Percentiles rank a stretch among this genome's conserved stretches.
Evolutionary conservation across 1,139 yeast species (phyloP).

Genomic region (Zygosaccharomyces sapae): DNA sequence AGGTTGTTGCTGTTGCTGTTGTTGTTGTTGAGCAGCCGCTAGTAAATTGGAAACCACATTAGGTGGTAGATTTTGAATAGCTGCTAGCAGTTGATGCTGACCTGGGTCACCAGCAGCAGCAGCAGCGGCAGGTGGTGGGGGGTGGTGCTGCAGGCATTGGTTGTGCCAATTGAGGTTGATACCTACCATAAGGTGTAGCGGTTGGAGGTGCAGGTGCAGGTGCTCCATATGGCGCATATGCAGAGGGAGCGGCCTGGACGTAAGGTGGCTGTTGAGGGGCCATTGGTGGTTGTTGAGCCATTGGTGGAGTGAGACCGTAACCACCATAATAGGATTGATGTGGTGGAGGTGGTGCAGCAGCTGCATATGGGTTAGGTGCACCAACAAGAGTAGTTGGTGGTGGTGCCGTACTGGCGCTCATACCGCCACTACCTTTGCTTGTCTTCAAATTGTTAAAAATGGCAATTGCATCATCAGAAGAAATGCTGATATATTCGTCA

Average conservation of each 20-base stretch:
- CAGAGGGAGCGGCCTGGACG: conserved; percentile 20
- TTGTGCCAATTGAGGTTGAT: conserved; percentile 27
- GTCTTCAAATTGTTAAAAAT: conserved; percentile 41
- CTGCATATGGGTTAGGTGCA: conserved; percentile 14
- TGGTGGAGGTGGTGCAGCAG: conserved; percentile 25
- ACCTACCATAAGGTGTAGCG: conserved; percentile 25
- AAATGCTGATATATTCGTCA: conserved; percentile 73
- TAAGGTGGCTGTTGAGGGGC: conserved; percentile 23
- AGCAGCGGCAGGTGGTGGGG: conserved; percentile 29
- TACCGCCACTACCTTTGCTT: conserved; percentile 34
- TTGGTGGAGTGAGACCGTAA: conserved; percentile 22
- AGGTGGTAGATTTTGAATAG: conserved; percentile 50
- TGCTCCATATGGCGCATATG: conserved; percentile 17
- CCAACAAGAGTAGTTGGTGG: conserved; percentile 13
- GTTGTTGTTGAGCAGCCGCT: conserved; percentile 40
- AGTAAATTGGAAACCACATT: conserved; percentile 49
- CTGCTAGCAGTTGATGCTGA: conserved; percentile 36
- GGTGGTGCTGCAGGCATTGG: conserved; percentile 30
- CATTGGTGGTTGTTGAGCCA: conserved; percentile 19
- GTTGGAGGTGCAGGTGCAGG: conserved; percentile 16
- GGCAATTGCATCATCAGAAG: conserved; percentile 56
- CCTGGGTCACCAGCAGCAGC: conserved; percentile 26
- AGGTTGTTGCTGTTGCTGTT: conserved; percentile 34
- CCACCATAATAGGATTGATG: conserved; percentile 31
- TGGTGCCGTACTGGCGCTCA: conserved; percentile 14